Conservation (phyloP, 306 rosid species). For the Cercis canadensis region DNA sequence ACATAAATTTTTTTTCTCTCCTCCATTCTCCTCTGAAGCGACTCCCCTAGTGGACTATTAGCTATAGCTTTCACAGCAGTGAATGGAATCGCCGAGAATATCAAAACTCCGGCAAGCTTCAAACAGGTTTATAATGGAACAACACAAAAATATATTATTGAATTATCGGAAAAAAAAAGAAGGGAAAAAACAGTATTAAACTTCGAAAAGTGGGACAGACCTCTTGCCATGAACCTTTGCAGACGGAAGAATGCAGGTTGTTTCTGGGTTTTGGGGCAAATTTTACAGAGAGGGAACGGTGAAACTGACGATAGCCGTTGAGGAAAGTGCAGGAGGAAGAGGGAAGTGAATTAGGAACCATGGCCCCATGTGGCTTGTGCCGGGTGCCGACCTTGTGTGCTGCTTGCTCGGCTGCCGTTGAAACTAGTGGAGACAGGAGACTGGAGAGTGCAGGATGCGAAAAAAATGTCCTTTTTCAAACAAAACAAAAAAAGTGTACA, state of each 20-base stretch:
- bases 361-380: conserved; percentile 23
- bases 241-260: conserved; percentile 29
- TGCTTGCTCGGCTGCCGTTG: neutral
- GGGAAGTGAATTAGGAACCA: conserved; percentile 44
- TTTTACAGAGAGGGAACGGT: neutral
- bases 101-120: conserved; percentile 86
- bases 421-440: no score
- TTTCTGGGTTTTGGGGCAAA: conserved; percentile 32
- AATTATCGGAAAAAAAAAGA: neutral
- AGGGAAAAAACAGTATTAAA: neutral
- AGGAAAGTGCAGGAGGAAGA: conserved; percentile 43
- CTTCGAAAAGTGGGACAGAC: conserved; percentile 41
- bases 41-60: conserved; percentile 83
- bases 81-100: conserved; percentile 92
- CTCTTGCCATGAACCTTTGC: conserved; percentile 94
- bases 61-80: conserved; percentile 89
- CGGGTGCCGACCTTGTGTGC: neutral
- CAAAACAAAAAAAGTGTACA: no score
- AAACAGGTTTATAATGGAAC: neutral
- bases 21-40: conserved; percentile 72
- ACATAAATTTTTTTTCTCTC: conserved; percentile 57
- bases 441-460: no score
- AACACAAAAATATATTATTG: neutral
- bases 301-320: conserved; percentile 14
- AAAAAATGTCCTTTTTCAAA: no score